phyloP scores from a whole-genome alignment of 495 filamentous ascomycete genomes.

The Penicillium antarcticum region DNA sequence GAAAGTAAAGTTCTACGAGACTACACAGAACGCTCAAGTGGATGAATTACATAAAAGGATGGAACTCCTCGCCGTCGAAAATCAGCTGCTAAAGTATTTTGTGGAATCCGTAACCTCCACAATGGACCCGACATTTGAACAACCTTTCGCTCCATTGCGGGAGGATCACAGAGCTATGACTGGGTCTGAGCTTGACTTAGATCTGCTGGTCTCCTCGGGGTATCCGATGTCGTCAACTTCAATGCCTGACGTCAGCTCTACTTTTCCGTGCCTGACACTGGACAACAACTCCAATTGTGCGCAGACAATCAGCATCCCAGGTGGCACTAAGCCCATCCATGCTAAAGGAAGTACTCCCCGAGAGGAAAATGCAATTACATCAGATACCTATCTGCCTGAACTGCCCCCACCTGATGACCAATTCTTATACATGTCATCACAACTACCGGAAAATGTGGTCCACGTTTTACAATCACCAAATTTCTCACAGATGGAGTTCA shows the following conservation, averaged over 20 bases:
- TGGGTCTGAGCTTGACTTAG: background rate
- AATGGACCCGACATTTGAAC: background rate
- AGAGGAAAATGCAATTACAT: too few species aligned
- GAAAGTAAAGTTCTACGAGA: conserved; percentile 4
- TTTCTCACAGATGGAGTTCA: background rate
- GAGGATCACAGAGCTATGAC: background rate
- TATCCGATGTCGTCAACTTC: background rate
- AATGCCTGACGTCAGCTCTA: background rate
- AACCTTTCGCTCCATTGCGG: background rate
- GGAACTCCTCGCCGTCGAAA: background rate
- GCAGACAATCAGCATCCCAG: background rate
- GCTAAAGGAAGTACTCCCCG: background rate
- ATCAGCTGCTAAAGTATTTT: background rate
- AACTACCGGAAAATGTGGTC: background rate
- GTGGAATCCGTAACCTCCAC: background rate
- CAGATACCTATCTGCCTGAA: background rate
- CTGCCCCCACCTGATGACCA: background rate
- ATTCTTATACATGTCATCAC: background rate
- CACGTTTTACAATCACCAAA: background rate
- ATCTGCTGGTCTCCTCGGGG: background rate
- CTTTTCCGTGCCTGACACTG: background rate
- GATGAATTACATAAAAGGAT: background rate
- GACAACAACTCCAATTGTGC: background rate
- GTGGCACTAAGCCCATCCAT: background rate
- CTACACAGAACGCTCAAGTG: background rate